Evolutionary conservation across 2,329 filamentous ascomycete species (phyloP), one percentile per base, ranked within the genome.

Genomic region (Colletotrichum tropicale): DNA sequence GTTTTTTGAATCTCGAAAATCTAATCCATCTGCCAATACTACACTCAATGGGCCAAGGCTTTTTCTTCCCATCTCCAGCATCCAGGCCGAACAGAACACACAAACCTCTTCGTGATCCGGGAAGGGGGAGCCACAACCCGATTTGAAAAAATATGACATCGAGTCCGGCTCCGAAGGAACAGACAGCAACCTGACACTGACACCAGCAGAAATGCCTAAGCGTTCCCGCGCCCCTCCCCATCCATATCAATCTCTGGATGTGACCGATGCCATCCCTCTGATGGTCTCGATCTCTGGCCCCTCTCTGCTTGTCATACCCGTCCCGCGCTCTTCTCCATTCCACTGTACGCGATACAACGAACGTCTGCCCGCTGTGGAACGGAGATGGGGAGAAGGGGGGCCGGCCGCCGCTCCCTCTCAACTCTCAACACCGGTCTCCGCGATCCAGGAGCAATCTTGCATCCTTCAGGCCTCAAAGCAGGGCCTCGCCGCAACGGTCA

Each of bases 321-420:
- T 38, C 72, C 43, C 72, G 30, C 72, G 68, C 58, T 38, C 64
- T 64, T 70, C 52, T 55, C 34, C 73, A 75, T 75, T 75, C 73
- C 73, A 73, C 64, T 73, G 62, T 71, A 69, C 73, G 73, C 70
- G 73, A 73, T 65, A 58, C 70, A 66, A 52, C 70, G 65, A 56
- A 26, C 28, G 48, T 69, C 64, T 73, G 64, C 21, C 38, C 70
- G 70, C 64, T 64, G 64, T 73, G 74, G 70, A 75, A 75, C 74
- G 74, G 36, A 58, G 28, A 56, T 30, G 64, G 61, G 52, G 30
- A 52, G 43, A 52, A 21, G 43, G n/a, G 43, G 43, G 43, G 38
- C 38, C 38, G 8, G 18, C 38, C 18, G 16, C 43, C n/a, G n/a
- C 43, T 30, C 58, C 8, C 58, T 32, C 18, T n/a, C 26, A 13